Percentiles rank a stretch among this genome's conserved stretches.
phyloP scores from a whole-genome alignment of 1,284 basidiomycete genomes.

The Phellopilus nigrolimitatus region DNA sequence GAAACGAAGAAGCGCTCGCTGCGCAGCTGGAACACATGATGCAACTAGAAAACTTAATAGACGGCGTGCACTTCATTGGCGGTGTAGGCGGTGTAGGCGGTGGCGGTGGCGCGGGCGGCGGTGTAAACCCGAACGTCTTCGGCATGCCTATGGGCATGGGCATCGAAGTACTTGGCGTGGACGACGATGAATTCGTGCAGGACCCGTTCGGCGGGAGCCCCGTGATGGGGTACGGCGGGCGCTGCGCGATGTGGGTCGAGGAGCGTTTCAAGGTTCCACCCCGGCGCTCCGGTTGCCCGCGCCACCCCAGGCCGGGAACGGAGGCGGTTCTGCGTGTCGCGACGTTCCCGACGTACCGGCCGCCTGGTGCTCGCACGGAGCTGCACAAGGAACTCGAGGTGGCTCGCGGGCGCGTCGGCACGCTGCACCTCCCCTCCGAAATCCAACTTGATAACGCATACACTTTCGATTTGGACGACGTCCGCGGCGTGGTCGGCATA shows the following conservation, averaged over 20 bases:
- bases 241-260: slow-evolving; percentile 18
- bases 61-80: not conserved
- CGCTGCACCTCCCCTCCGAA: slow-evolving; percentile 7
- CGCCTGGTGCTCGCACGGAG: not conserved
- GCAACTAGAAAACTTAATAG: not conserved
- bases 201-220: slow-evolving; percentile 15
- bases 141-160: too few species aligned
- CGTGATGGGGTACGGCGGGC: slow-evolving; percentile 16
- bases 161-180: too few species aligned
- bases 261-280: too few species aligned
- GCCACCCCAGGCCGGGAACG: too few species aligned
- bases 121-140: too few species aligned
- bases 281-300: too few species aligned
- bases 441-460: slow-evolving; percentile 12
- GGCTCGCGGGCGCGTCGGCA: slow-evolving; percentile 7
- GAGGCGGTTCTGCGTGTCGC: slow-evolving; percentile 7
- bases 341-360: slow-evolving; percentile 15
- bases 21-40: not conserved
- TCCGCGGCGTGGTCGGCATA: slow-evolving; percentile 14
- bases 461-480: slow-evolving; percentile 17
- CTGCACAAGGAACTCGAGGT: slow-evolving; percentile 4
- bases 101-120: too few species aligned
- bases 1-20: not conserved
- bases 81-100: not conserved
- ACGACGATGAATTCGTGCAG: slow-evolving; percentile 11